phyloP scores from a whole-genome alignment of 2,329 filamentous ascomycete species.

The Sporothrix mexicana region DNA sequence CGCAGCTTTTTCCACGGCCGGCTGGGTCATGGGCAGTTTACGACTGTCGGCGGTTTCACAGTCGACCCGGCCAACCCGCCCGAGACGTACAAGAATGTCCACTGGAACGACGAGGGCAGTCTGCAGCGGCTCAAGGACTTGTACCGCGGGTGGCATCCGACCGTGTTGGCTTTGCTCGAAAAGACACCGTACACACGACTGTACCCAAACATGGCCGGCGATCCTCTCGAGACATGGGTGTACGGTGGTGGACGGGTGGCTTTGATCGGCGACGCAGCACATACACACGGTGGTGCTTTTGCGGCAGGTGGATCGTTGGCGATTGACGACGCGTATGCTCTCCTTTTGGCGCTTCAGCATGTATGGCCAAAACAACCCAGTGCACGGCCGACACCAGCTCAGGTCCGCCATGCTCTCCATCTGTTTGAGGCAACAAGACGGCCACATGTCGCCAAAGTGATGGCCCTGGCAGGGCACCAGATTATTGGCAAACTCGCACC shows the following conservation, averaged over 20 bases:
- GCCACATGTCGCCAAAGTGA: conserved; percentile 5
- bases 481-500: neutral
- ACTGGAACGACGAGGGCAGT: conserved; percentile 9
- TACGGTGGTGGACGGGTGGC: neutral
- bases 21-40: neutral
- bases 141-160: conserved; percentile 1
- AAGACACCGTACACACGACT: neutral
- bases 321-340: conserved; percentile 3
- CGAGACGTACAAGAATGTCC: neutral
- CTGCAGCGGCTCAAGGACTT: neutral
- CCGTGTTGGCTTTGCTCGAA: neutral
- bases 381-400: neutral
- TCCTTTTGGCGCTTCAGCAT: neutral
- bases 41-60: neutral
- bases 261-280: neutral
- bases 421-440: neutral
- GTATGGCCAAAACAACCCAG: neutral
- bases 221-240: conserved; percentile 1
- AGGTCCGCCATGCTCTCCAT: neutral
- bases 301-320: neutral
- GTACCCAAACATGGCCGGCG: neutral
- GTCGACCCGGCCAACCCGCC: conserved; percentile 1
- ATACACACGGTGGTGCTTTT: neutral
- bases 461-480: conserved; percentile 4
- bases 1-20: conserved; percentile 17